These are phyloP conservation scores for Aspergillus piperis DNA, from an alignment of 2,329 filamentous ascomycete genomes.

Conservation along the genomic window DNA sequence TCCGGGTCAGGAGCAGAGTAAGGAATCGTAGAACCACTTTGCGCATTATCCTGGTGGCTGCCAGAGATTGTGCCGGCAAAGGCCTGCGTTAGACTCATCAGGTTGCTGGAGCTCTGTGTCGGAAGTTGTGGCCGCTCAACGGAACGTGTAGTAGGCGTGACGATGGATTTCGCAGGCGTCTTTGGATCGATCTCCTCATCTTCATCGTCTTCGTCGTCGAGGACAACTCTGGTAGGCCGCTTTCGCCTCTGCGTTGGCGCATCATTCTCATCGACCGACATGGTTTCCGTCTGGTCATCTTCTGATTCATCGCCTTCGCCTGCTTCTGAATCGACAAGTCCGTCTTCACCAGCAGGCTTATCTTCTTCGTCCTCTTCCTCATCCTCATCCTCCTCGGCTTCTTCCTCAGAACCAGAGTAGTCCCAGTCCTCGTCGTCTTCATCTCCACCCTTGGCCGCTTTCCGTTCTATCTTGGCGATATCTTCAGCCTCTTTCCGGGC, in stretches of 20 bases:
- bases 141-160: constrained; percentile 28
- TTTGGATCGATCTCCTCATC: constrained; percentile 46
- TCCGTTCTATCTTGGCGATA: constrained; percentile 75
- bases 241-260: constrained; percentile 54
- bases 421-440: constrained; percentile 45
- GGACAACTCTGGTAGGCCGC: constrained; percentile 59
- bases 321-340: constrained; percentile 34
- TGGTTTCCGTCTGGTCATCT: constrained; percentile 27
- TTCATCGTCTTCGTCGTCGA: constrained; percentile 59
- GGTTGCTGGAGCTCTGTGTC: constrained; percentile 56
- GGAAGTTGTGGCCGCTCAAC: constrained; percentile 62
- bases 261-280: constrained; percentile 47
- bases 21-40: constrained; percentile 54
- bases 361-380: constrained; percentile 34
- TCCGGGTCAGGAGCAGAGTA: constrained; percentile 52
- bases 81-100: constrained; percentile 79
- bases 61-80: constrained; percentile 87
- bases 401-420: constrained; percentile 51
- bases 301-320: constrained; percentile 48
- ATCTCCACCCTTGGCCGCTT: constrained; percentile 66
- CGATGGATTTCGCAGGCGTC: constrained; percentile 36
- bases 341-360: constrained; percentile 19
- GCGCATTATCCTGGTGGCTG: constrained; percentile 46
- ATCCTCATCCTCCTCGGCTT: constrained; percentile 37
- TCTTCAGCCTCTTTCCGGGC: constrained; percentile 78